phyloP scores from a whole-genome alignment of 805 yeast genomes.

The Starmerella khaoyaiensis region DNA sequence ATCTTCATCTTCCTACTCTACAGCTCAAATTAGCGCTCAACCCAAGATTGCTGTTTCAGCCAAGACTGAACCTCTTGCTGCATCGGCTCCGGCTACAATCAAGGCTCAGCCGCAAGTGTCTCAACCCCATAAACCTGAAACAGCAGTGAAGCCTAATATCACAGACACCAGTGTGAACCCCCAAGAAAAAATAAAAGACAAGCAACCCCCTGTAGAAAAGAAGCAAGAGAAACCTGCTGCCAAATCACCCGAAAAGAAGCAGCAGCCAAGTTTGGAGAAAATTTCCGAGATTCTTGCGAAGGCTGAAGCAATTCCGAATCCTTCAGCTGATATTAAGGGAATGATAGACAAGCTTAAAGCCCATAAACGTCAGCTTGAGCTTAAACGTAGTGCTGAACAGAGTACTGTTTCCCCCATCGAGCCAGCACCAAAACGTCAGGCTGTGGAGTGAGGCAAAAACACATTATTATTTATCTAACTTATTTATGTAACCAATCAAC shows the following conservation, averaged over 20 bases:
- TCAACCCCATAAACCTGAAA: not conserved
- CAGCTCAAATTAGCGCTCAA: not conserved
- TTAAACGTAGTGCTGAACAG: constrained; percentile 18
- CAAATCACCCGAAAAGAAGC: not conserved
- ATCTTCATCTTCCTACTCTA: too few relatives aligned
- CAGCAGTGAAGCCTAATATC: constrained; percentile 8
- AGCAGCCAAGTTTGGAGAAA: constrained; percentile 22
- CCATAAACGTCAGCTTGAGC: constrained; percentile 24
- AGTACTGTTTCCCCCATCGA: not conserved
- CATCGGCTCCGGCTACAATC: constrained; percentile 3
- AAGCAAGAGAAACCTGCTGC: not conserved
- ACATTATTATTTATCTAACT: constrained; percentile 1
- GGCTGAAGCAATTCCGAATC: constrained; percentile 29
- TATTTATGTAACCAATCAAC: not conserved
- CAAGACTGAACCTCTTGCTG: constrained; percentile 1
- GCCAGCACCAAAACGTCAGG: constrained; percentile 15
- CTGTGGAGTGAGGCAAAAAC: too few relatives aligned
- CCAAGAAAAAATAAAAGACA: too few relatives aligned
- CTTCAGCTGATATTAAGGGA: constrained; percentile 26
- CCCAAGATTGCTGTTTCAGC: constrained; percentile 8
- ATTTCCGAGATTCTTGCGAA: constrained; percentile 28
- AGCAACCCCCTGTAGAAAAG: too few relatives aligned
- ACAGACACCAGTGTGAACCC: not conserved
- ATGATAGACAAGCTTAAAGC: constrained; percentile 28
- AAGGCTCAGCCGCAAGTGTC: constrained; percentile 12